Evolutionary conservation across 345 rosid species (phyloP), one percentile per base, ranked within the genome.

Genomic region (Iberis pinnata): DNA sequence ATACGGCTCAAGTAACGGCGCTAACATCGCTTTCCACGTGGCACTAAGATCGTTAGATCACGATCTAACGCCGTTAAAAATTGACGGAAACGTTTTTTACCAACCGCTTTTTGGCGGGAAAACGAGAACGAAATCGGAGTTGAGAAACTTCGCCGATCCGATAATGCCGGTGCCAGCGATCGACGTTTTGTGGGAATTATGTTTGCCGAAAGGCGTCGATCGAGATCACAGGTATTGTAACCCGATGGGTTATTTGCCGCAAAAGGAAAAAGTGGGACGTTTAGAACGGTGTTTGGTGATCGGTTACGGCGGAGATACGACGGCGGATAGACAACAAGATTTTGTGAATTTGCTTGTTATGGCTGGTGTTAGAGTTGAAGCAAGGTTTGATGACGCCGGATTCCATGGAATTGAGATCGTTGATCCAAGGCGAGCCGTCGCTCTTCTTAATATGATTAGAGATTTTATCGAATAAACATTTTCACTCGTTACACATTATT

Each of bases 211-310:
- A 13, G 53, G 67, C n/a, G 69, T 69, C 14, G 67, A 63, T 43
- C 25, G 70, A 12, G 76, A 72, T 14, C 76, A 72, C 16, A 60
- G 73, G 60, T 72, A 45, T 15, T 68, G 73, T 47, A 72, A 72
- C 32, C 76, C 76, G 12, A 2, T 27, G n/a, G 69, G 59, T 2
- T 69, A 63, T 12, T 42, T 45, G 36, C 61, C 67, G 14, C 70
- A 68, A 3, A 58, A 41, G 53, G 65, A 64, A 25, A 72, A 49
- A 53, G 8, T 68, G 7, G 52, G 55, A 8, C 29, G 29, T 2
- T 16, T 72, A 14, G 72, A 69, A 39, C 38, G 73, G 44, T 72
- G 76, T 44, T 22, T 72, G 37, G 73, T 72, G 54, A 44, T 68
- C 4, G 73, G 76, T 32, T 72, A 68, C 39, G 60, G 60, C 3